These are phyloP conservation scores for Cucurbita moschata DNA, from an alignment of 306 rosid genomes.

Conservation along the genomic window DNA sequence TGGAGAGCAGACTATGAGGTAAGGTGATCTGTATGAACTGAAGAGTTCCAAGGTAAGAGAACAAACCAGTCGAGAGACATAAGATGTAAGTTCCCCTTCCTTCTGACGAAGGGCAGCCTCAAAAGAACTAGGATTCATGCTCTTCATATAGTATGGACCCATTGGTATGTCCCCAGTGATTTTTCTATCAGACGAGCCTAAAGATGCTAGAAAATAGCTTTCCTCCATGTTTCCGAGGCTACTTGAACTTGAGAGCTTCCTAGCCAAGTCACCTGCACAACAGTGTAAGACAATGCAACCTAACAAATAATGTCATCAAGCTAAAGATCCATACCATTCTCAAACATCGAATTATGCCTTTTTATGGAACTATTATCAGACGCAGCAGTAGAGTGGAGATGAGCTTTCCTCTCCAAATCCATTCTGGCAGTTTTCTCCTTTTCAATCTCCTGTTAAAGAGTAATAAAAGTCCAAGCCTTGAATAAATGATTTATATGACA, in stretches of 20 bases:
- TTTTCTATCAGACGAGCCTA: slow-evolving; percentile 81
- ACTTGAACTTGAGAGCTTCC: slow-evolving; percentile 72
- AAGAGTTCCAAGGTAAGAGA: not conserved
- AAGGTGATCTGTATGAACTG: not conserved
- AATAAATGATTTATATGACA: not conserved
- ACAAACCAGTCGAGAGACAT: slow-evolving; percentile 89
- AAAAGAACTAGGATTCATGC: slow-evolving; percentile 85
- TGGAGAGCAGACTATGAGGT: not conserved
- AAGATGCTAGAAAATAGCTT: slow-evolving; percentile 90
- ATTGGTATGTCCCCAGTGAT: slow-evolving; percentile 50
- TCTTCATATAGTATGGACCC: slow-evolving; percentile 89
- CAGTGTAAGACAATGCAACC: slow-evolving; percentile 5
- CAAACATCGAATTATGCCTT: slow-evolving; percentile 48
- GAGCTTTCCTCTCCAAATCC: slow-evolving; percentile 73
- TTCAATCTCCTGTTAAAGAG: slow-evolving; percentile 61
- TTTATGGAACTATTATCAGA: slow-evolving; percentile 43
- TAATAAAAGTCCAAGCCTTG: slow-evolving; percentile 15
- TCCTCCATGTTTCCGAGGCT: slow-evolving; percentile 93
- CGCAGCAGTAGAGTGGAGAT: slow-evolving; percentile 26
- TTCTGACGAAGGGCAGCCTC: slow-evolving; percentile 97
- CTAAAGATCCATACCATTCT: slow-evolving; percentile 50
- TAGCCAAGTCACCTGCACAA: slow-evolving; percentile 64
- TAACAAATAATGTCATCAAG: slow-evolving; percentile 10
- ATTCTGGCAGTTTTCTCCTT: slow-evolving; percentile 81
- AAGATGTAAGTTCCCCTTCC: slow-evolving; percentile 99